Conservation (phyloP, 805 yeast species). For the Scheffersomyces amazonensis region DNA sequence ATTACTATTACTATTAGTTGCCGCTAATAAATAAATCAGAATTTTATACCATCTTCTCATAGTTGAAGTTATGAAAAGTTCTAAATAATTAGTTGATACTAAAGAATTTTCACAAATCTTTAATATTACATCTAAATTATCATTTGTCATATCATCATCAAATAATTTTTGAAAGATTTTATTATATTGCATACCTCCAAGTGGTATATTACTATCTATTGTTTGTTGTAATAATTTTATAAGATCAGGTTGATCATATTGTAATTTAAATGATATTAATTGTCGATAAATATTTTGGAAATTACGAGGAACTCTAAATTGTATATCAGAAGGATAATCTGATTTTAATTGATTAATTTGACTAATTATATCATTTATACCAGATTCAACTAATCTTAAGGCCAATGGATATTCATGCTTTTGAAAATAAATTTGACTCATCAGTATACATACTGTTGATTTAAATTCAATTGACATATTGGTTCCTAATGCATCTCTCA, state of each 20-base stretch:
- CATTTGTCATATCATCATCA: too few species aligned
- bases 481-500: slow-evolving; percentile 11
- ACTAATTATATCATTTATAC: slow-evolving; percentile 20
- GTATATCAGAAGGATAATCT: slow-evolving; percentile 14
- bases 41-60: slow-evolving; percentile 26
- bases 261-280: slow-evolving; percentile 15
- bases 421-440: slow-evolving; percentile 25
- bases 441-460: slow-evolving; percentile 21
- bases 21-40: slow-evolving; percentile 11
- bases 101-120: slow-evolving; percentile 26
- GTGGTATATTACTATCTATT: too few species aligned
- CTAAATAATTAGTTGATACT: slow-evolving; percentile 29
- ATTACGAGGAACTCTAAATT: slow-evolving; percentile 14
- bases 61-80: slow-evolving; percentile 16
- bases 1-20: slow-evolving; percentile 11
- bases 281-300: slow-evolving; percentile 15
- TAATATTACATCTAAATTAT: too few species aligned
- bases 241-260: slow-evolving; percentile 8
- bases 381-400: slow-evolving; percentile 19
- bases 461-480: slow-evolving; percentile 14
- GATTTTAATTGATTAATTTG: slow-evolving; percentile 11
- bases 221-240: too few species aligned
- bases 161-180: too few species aligned
- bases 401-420: slow-evolving; percentile 21
- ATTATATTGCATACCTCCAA: slow-evolving; percentile 1